Base-by-base conservation (phyloP, 768 basidiomycete species). In the Heimioporus sp. region DNA sequence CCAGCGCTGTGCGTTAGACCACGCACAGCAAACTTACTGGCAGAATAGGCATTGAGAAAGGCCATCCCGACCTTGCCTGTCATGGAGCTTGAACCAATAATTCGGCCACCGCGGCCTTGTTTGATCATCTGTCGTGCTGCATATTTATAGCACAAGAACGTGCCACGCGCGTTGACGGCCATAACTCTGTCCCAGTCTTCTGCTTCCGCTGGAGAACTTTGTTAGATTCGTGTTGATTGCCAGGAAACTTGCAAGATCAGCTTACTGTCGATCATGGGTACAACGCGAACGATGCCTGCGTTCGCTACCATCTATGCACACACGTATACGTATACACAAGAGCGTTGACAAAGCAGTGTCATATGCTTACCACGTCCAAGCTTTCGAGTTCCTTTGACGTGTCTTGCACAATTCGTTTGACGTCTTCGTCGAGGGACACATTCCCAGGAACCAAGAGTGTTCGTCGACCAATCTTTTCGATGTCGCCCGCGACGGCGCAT, bases 341-440 rank as follows among this genome's bases (percentile, higher is more conserved):
- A 9, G n/a, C 37, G 11, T 17, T 10, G n/a, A 19, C 4, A 3
- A 6, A 28, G 24, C 24, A 28, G 24, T 28, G 7, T 28, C 24
- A 13, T 10, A 15, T n/a, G 36, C 34, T 36, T 20, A 46, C 45
- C 5, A 46, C 45, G 10, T 46, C 37, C 6, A 53, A 21, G 3
- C 47, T 59, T 3, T 54, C 78, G 11, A 79, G 60, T 15, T 57
- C 56, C 2, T 61, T 40, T 10, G 65, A 63, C 10, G 61, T 60
- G 1, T 54, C 52, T 7, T 66, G 61, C 2, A 81, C 63, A 60
- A 80, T 66, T 11, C 16, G 49, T 43, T 73, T 61, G 4, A 80
- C 78, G 11, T 76, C 67, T 2, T 54, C 56, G 47, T 80, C 78
- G 2, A 60, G 47, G 3, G 68, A 65, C 10, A 80, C 73, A 52